Base-by-base conservation (phyloP, 805 yeast genomes). In the Candida vartiovaarae region DNA sequence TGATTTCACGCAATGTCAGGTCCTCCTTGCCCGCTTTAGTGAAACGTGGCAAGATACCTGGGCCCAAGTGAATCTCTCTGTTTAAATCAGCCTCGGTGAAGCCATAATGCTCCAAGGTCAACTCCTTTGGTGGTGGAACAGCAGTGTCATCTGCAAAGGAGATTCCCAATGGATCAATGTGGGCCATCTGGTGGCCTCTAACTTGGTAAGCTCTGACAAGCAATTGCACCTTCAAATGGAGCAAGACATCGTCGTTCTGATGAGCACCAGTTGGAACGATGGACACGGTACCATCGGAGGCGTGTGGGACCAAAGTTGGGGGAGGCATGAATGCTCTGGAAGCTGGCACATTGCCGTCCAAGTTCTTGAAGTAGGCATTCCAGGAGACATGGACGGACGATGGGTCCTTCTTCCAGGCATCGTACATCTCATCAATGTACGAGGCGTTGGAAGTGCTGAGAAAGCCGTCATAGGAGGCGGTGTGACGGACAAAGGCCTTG, bases 161-260 rank as follows among this genome's bases (percentile, higher is more conserved):
- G 60, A 91, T 84, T 32, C 84, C 91, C 61, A 93, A 72, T n/a
- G 99, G 99, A 67, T 93, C 99, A 49, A 89, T 82, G 57, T 81
- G 83, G 38, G 98, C 97, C 71, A 86, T 87, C 66, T 82, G 84
- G 67, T 93, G 99, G 54, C 99, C 99, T 68, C 98, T 82, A 42
- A 93, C 99, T 72, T 93, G 99, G 70, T 90, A 93, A 29, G 99
- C 99, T 67, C 99, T 85, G 51, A 95, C 97, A 57, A 93, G 75
- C 56, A 93, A 78, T 74, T 93, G 99, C 15, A 89, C 95, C 67
- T 93, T 93, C 74, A 93, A 78, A 65, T 93, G 98, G 50, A 86
- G 75, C 51, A 84, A 75, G 37, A 90, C 87, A 52, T 75, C 74
- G 27, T 76, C 77, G 34, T 63, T 60, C 26, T 11, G 8, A 41